phyloP scores from a whole-genome alignment of 2,329 filamentous ascomycete genomes.

The Aphanocladium album region DNA sequence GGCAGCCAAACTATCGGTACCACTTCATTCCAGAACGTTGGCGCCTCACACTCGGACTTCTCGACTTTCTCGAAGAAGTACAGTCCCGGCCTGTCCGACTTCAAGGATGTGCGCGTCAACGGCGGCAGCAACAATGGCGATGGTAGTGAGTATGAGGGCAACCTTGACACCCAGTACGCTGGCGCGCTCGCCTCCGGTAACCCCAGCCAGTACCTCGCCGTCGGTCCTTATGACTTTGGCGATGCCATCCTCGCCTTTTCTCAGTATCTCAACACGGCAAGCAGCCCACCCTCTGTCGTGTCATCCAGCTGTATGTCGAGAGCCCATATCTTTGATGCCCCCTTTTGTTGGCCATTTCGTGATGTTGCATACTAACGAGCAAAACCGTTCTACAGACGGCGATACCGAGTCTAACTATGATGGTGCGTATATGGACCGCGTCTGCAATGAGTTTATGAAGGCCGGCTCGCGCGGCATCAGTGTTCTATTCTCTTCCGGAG shows the following conservation, averaged over 20 bases:
- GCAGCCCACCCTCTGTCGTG: constrained; percentile 32
- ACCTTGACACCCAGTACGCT: constrained; percentile 16
- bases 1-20: constrained; percentile 9
- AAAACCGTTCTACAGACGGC: constrained; percentile 33
- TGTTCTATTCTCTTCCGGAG: constrained; percentile 38
- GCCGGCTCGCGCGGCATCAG: constrained; percentile 46
- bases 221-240: constrained; percentile 6
- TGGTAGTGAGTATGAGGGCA: constrained; percentile 12
- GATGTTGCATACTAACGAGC: no score
- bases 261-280: constrained; percentile 5
- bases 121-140: not conserved
- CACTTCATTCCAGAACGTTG: constrained; percentile 9
- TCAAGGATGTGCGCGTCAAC: constrained; percentile 7
- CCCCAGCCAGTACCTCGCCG: constrained; percentile 9
- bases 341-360: no score
- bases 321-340: no score
- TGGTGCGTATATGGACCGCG: constrained; percentile 28
- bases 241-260: constrained; percentile 7
- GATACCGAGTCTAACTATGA: constrained; percentile 42
- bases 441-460: constrained; percentile 54
- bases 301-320: constrained; percentile 31
- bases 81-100: not conserved
- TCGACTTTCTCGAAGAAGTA: not conserved
- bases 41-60: constrained; percentile 11
- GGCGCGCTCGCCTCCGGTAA: constrained; percentile 12